A percentile compares a stretch with the other conserved stretches of the same genome.
Evolutionary conservation across 371 early-diverging fungal species (phyloP).

Genomic region (Cokeromyces recurvatus): DNA sequence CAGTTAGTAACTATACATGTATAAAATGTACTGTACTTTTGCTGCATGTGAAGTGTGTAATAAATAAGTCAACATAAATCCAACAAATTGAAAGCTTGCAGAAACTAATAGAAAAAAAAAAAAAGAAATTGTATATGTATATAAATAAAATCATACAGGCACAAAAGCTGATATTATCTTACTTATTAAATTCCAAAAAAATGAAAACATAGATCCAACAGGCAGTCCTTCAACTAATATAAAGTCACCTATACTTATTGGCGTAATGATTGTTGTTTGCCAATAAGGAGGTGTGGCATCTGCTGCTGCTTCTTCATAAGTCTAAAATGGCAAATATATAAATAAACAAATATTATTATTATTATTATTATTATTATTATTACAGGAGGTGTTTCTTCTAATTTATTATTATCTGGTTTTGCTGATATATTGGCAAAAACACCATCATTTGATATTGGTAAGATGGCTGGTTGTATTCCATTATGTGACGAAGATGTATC

Average conservation of each 20-base stretch:
- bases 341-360: not conserved
- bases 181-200: slow-evolving; percentile 62
- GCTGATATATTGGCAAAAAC: slow-evolving; percentile 63
- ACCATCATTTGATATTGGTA: slow-evolving; percentile 47
- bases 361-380: slow-evolving; percentile 1
- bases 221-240: slow-evolving; percentile 64
- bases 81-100: slow-evolving; percentile 67
- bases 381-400: slow-evolving; percentile 42
- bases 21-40: too few species aligned
- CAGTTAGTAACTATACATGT: too few species aligned
- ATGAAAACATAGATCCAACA: slow-evolving; percentile 53
- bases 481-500: not conserved
- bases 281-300: slow-evolving; percentile 64
- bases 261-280: slow-evolving; percentile 56
- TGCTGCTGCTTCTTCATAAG: slow-evolving; percentile 57
- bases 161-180: slow-evolving; percentile 1
- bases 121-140: not conserved
- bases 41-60: slow-evolving; percentile 63
- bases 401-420: slow-evolving; percentile 42
- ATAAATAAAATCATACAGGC: too few species aligned
- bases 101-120: slow-evolving; percentile 41
- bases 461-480: slow-evolving; percentile 10
- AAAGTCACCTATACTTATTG: slow-evolving; percentile 52
- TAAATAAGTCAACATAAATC: slow-evolving; percentile 67
- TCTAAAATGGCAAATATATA: too few species aligned